These are phyloP conservation scores for Rhodotorula sp. DNA, from an alignment of 1,284 basidiomycete species.

Conservation along the genomic window DNA sequence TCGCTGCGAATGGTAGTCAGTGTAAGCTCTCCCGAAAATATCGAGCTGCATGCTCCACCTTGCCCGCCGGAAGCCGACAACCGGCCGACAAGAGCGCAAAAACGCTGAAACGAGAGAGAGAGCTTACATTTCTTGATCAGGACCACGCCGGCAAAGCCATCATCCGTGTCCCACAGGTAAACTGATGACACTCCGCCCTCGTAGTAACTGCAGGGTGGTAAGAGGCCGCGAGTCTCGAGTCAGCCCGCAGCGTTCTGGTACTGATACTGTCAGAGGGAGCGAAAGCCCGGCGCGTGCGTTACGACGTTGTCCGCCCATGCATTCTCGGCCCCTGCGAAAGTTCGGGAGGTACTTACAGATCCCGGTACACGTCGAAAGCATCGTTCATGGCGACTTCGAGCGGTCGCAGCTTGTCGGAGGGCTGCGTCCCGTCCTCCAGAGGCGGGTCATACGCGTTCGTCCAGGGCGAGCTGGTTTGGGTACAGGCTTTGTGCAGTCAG, in stretches of 20 bases:
- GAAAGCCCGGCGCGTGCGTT: neutral
- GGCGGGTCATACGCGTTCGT: conserved; percentile 92
- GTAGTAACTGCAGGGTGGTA: conserved; percentile 67
- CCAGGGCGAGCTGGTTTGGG: conserved; percentile 77
- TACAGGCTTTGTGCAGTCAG: neutral
- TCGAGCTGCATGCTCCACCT: too few relatives aligned
- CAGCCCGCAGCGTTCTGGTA: neutral
- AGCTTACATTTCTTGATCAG: conserved; percentile 87
- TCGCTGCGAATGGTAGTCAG: conserved; percentile 8
- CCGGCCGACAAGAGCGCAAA: neutral
- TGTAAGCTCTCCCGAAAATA: neutral
- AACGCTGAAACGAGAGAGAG: neutral
- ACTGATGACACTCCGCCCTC: conserved; percentile 97
- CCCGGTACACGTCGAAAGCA: conserved; percentile 95
- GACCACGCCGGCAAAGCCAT: conserved; percentile 96
- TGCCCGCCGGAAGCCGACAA: neutral
- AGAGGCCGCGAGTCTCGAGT: neutral
- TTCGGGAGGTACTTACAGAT: conserved; percentile 62
- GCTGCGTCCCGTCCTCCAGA: conserved; percentile 79
- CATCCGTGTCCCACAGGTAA: conserved; percentile 97
- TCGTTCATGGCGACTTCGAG: conserved; percentile 91
- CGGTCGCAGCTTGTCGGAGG: conserved; percentile 78
- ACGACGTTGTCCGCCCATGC: neutral
- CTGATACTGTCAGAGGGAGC: neutral
- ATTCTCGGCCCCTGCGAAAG: neutral